Evolutionary conservation across 306 rosid species (phyloP).

Genomic region (Oxytropis ochrocephala): DNA sequence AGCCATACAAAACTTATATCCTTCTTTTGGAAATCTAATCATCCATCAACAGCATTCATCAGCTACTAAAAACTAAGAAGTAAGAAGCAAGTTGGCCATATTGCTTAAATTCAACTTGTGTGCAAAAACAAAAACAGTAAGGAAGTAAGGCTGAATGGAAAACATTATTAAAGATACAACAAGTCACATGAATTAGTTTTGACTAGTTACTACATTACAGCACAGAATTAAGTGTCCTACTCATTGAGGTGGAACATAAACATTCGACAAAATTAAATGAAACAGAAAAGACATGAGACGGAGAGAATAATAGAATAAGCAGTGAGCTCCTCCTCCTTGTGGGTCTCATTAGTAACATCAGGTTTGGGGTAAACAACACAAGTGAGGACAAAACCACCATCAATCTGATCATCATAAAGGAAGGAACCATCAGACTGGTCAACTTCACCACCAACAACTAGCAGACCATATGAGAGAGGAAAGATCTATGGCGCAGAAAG

Average conservation of each 20-base stretch:
- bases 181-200: neutral
- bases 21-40: neutral
- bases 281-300: conserved; percentile 2
- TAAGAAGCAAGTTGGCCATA: neutral
- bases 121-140: neutral
- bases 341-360: conserved; percentile 58
- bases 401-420: conserved; percentile 65
- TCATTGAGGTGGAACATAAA: conserved; percentile 9
- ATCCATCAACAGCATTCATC: neutral
- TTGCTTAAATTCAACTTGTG: neutral
- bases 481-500: conserved; percentile 40
- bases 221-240: neutral
- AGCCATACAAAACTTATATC: neutral
- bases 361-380: conserved; percentile 64
- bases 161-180: conserved; percentile 12
- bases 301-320: neutral
- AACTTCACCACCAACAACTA: conserved; percentile 30
- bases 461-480: conserved; percentile 8
- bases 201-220: conserved; percentile 18
- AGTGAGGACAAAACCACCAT: conserved; percentile 50
- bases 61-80: neutral
- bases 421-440: conserved; percentile 76
- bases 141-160: neutral
- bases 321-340: conserved; percentile 77
- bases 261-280: neutral